Evolutionary conservation across 1,139 yeast species (phyloP), one percentile per base, ranked within the genome.

Genomic region (Eremothecium cymbalariae): DNA sequence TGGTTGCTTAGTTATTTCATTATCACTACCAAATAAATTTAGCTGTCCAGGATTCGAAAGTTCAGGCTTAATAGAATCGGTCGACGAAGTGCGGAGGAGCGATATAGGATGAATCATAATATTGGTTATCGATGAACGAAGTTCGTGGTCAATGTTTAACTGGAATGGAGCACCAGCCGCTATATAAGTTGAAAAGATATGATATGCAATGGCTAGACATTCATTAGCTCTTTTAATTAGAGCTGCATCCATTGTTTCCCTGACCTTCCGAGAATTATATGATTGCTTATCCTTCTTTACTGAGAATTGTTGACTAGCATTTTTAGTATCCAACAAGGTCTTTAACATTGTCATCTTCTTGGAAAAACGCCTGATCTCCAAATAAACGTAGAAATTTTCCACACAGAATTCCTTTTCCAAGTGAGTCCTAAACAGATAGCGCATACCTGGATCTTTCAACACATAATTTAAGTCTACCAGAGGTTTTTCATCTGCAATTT

Each of bases 391-490:
- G 14, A 85, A 59, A 47, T 84, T 85, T 51, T 88, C 97, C 4
- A 69, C 70, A 53, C 95, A 84, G 41, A 67, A 70, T 37, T 76
- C 81, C 12, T 65, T 67, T 31, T 68, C 73, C 35, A 86, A 59
- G 52, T 82, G 85, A 16, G 64, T 63, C 37, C 74, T 67, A 57
- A 88, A 85, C 8, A 85, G 60, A 43, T 74, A 71, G 33, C 79
- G 66, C 60, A 80, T 60, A 0, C 94, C 97, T 0, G 96, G 95
- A 51, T 88, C 96, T 3, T 60, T 59, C 11, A 86, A 53, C 3
- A 82, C 67, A 8, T 65, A 63, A 25, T 63, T 59, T 23, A 84
- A 57, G 14, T 27, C 30, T 15, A 27, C 19, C 9, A 15, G 15
- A 21, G 11, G 18, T 5, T 13, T 21, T 7, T 19, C 6, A 9